Base-by-base conservation (phyloP, 2,329 filamentous ascomycete genomes). In the Bipolaris oryzae region DNA sequence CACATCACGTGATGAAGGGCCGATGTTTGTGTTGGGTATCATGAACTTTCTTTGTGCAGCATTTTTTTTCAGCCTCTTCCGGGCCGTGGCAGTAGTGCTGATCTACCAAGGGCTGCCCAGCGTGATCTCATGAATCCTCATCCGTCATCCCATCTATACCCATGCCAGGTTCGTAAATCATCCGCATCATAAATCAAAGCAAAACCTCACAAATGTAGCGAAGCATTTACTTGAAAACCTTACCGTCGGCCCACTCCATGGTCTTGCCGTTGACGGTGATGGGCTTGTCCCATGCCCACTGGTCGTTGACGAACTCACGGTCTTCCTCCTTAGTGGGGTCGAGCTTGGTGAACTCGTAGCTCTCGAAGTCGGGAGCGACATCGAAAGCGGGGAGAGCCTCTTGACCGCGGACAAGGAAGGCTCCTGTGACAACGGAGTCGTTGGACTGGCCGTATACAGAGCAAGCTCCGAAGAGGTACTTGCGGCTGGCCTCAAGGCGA, bases 321-420 rank as follows among this genome's bases (percentile, higher is more conserved):
- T 98, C 91, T 80, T 93, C 92, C 53, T 85, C 78, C 78, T 91
- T 96, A 78, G 80, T 87, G 77, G 87, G 89, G 85, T 99, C 94
- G 74, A 99, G 92, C 89, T 97, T 98, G 79, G 82, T 89, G 88
- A 98, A 98, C 71, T 86, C 80, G 86, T 98, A 99, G 84, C 90
- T 94, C 87, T 99, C 95, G 80, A 86, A 92, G 82, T 99, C 95
- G 73, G 95, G 95, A 76, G 94, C 95, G 74, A 99, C 95, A 72
- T 98, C 91, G 79, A 99, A 97, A 73, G 92, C 95, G 61, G 91
- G 90, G 50, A 84, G 72, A 78, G 85, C 87, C 23, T 99, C 91
- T 78, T 98, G 88, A 70, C 95, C 95, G 76, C 95, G 94, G 83
- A 97, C 85, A 78, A 99, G 82, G 81, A 97, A 98, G 66, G 91